Percentiles rank a stretch among this genome's conserved stretches.
Evolutionary conservation across 345 rosid genomes (phyloP).

Genomic region (Schrenkiella parvula): DNA sequence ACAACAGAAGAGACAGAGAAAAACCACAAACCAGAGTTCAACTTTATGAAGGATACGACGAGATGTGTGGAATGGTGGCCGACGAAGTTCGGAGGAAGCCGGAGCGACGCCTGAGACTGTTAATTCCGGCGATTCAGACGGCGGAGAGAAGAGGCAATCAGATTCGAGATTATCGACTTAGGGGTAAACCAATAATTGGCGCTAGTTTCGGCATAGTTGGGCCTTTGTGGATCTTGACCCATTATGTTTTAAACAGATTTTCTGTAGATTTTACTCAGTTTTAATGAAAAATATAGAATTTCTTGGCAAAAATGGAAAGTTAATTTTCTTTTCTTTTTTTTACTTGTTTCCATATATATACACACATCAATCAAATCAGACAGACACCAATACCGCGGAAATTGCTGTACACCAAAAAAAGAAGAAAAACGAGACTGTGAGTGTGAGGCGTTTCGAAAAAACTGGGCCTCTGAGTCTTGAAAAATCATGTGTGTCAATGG

Average conservation of each 20-base stretch:
- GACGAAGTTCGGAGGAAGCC: not conserved
- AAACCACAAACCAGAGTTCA: not conserved
- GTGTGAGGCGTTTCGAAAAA: constrained; percentile 19
- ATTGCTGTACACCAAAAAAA: constrained; percentile 1
- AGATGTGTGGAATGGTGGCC: not conserved
- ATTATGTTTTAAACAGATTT: too few species aligned
- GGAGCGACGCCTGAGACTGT: not conserved
- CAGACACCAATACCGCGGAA: constrained; percentile 8
- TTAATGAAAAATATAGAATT: too few species aligned
- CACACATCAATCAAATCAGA: constrained; percentile 25
- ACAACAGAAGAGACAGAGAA: not conserved
- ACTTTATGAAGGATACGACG: not conserved
- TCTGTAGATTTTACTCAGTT: too few species aligned
- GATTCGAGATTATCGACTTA: not conserved
- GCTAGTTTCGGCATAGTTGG: not conserved
- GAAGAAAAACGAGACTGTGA: not conserved
- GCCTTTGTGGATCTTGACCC: not conserved
- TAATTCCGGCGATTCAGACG: not conserved
- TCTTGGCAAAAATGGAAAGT: not conserved
- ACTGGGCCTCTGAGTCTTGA: constrained; percentile 19
- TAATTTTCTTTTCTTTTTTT: not conserved
- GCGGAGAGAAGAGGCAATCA: not conserved
- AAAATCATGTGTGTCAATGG: constrained; percentile 12
- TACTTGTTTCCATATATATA: not conserved
- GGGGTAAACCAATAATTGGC: not conserved